A percentile compares a stretch with the other conserved stretches of the same genome.
Conservation (phyloP, 345 rosid genomes). For the Populus deltoides region DNA sequence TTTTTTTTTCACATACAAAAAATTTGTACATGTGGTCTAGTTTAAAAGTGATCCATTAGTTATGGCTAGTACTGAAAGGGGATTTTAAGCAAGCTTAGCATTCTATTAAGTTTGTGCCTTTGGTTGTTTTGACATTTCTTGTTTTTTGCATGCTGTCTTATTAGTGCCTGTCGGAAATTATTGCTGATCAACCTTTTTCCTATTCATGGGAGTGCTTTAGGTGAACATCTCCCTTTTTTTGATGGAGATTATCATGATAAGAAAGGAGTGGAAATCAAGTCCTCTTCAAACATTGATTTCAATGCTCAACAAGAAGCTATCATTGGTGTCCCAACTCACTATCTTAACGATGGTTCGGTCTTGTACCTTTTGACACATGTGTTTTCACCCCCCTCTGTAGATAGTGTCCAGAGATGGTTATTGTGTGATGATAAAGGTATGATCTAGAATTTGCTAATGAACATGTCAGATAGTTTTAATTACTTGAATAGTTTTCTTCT, state of each 20-base stretch:
- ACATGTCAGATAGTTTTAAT: slow-evolving; percentile 2
- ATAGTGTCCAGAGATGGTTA: slow-evolving; percentile 60
- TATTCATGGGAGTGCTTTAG: slow-evolving; percentile 32
- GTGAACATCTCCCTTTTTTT: slow-evolving; percentile 48
- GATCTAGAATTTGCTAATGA: slow-evolving; percentile 12
- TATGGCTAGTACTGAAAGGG: background rate
- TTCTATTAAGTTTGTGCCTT: background rate
- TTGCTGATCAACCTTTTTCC: slow-evolving; percentile 31
- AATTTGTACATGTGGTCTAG: background rate
- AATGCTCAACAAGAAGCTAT: slow-evolving; percentile 37
- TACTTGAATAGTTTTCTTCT: slow-evolving; percentile 4
- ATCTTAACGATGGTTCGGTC: slow-evolving; percentile 71
- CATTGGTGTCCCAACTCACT: slow-evolving; percentile 58
- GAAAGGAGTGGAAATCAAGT: slow-evolving; percentile 22
- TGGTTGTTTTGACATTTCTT: slow-evolving; percentile 4
- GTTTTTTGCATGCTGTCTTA: background rate
- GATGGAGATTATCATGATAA: slow-evolving; percentile 25
- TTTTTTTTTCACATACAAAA: background rate
- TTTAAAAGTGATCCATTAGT: background rate
- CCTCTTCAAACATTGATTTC: slow-evolving; percentile 13
- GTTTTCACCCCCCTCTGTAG: slow-evolving; percentile 66
- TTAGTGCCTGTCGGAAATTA: slow-evolving; percentile 14
- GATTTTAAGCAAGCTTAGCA: background rate
- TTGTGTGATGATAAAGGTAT: slow-evolving; percentile 44
- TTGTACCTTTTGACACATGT: slow-evolving; percentile 67